Base-by-base conservation (phyloP, 768 basidiomycete species). In the Hemileccinum rubropunctum region DNA sequence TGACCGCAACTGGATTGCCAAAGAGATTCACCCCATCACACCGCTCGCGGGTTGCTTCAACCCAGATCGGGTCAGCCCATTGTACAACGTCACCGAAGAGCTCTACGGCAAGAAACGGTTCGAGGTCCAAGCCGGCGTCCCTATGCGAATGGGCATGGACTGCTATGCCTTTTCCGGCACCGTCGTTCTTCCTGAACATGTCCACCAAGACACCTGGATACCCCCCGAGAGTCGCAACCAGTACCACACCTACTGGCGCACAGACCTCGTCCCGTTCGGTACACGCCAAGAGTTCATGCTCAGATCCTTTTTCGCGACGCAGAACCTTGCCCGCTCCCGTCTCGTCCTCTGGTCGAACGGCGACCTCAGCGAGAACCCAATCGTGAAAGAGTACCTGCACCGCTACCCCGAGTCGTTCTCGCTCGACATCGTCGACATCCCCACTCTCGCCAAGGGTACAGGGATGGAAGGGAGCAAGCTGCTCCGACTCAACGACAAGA, bases 181-280 rank as follows among this genome's bases (percentile, higher is more conserved):
- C 14, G 77, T 98, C 26, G 77, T 75, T 48, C 38, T 53, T 18
- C 48, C 59, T 23, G 56, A 56, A 11, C 48, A 47, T 6, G 51
- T 53, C 26, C 5, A 15, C 4, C 39, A 23, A 3, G 43, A 50
- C 18, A 8, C 41, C 1, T 58, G 55, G 52, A 64, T 68, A 47
- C 62, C 69, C 15, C 63, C 72, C 15, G 73, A 77, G 14, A 64
- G 73, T 30, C 79, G 81, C 14, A 79, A 80, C 6, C 81, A 82
- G 48, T 95, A 82, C 66, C 95, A 98, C 70, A 91, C 93, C 1
- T 98, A 98, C 66, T 98, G 95, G 95, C 78, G 95, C 11, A 79
- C 79, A 30, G 95, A 98, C 71, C 81, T 98, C 38, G 81, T 81
- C 1, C 75, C 82, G 0, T 87, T 98, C 55, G 83, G 81, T 2